Base-by-base conservation (phyloP, 2,329 filamentous ascomycete genomes). In the Fusarium palustre region DNA sequence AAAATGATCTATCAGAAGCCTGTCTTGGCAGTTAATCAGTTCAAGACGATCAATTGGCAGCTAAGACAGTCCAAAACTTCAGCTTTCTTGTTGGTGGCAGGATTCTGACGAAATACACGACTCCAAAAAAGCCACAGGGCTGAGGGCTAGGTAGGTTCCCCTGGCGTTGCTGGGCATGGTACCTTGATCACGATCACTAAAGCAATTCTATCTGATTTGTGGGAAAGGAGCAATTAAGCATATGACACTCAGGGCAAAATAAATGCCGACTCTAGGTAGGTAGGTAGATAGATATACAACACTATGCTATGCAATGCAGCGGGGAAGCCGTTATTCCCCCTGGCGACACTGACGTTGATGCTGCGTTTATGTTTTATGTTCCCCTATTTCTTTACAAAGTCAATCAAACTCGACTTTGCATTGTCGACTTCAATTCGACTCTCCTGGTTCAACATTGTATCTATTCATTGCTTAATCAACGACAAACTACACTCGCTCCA, bases 201-300 rank as follows among this genome's bases (percentile, higher is more conserved):
- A 33, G 54, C 24, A 24, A 59, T 46, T 31, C 50, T 39, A 50
- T 62, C 33, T 62, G 41, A 47, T 70, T 58, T 70, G 39, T 16
- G 43, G 64, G 47, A 48, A 55, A 68, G 67, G 70, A 64, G 54
- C 57, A 70, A 69, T 69, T 70, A 54, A 55, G 53, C 59, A 67
- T 54, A 43, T 36, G 49, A 52, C 49, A 48, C 13, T 47, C 22
- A 38, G 47, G 31, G 31, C 16, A 34, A 48, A 24, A 11, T 16
- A 24, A 34, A 5, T 22, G 7, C 7, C 38, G 15, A 39, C 28
- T 30, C 28, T 30, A 30, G 9, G 10, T 30, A 10, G n/a, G n/a
- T n/a, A n/a, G n/a, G n/a, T n/a, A n/a, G n/a, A n/a, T 11, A 30
- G 9, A 10, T 30, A 30, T 30, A 10, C 9, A 30, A 30, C 28